Evolutionary conservation across 257 asterid species (phyloP).

Genomic region (Solanum medicagineum): DNA sequence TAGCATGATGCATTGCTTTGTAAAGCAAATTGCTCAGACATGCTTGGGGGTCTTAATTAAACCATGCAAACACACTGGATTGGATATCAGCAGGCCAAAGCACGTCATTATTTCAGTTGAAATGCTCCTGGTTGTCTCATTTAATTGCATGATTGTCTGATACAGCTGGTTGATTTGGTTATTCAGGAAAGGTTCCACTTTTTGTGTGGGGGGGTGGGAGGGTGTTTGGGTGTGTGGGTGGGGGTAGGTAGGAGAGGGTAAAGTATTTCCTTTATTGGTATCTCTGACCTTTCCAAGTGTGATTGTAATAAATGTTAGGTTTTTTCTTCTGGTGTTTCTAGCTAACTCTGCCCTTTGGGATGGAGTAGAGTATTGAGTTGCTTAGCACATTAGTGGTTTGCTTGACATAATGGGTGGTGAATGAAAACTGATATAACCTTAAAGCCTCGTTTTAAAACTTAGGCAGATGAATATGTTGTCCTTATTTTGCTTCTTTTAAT

Average conservation of each 20-base stretch:
- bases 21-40: not conserved
- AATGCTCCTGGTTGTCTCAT: not conserved
- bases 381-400: not conserved
- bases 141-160: not conserved
- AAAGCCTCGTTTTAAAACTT: not conserved
- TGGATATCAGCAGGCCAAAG: not conserved
- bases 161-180: not conserved
- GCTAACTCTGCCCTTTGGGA: not conserved
- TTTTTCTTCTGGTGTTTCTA: not conserved
- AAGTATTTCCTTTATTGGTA: not conserved
- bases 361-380: not conserved
- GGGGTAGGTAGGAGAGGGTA: not conserved
- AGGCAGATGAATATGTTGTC: not conserved
- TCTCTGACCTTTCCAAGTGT: not conserved
- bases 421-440: not conserved
- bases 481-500: not conserved
- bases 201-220: not conserved
- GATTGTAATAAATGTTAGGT: not conserved
- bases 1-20: not conserved
- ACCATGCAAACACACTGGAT: not conserved
- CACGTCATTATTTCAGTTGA: not conserved
- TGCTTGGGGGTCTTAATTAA: not conserved
- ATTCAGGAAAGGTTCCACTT: not conserved
- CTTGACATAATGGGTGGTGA: not conserved
- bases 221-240: not conserved